These are phyloP conservation scores for Syncephalis plumigaleata DNA, from an alignment of 371 early-diverging fungal genomes.

Conservation along the genomic window DNA sequence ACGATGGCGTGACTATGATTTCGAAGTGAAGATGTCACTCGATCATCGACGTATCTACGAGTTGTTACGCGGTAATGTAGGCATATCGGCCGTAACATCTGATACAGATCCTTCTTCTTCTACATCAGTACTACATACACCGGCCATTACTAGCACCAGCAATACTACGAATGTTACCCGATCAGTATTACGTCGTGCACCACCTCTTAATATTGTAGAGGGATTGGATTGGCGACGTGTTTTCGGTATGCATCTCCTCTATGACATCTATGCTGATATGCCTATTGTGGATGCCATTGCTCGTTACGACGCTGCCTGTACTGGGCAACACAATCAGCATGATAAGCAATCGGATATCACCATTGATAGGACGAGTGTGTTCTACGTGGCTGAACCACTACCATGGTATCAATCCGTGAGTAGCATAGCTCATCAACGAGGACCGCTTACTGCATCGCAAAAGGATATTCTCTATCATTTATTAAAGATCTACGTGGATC, in stretches of 20 bases:
- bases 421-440: not conserved
- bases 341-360: not conserved
- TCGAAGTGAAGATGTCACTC: conserved; percentile 7
- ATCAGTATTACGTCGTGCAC: not conserved
- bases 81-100: not conserved
- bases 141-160: conserved; percentile 6
- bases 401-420: conserved; percentile 15
- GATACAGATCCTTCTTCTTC: too few species aligned
- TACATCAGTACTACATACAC: not conserved
- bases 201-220: conserved; percentile 9
- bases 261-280: conserved; percentile 23
- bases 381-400: conserved; percentile 16
- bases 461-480: conserved; percentile 42
- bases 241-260: conserved; percentile 57
- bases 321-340: not conserved
- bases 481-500: conserved; percentile 22
- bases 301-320: conserved; percentile 17
- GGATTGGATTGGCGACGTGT: conserved; percentile 46
- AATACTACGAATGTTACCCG: too few species aligned
- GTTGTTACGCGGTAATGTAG: conserved; percentile 25
- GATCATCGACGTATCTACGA: conserved; percentile 30
- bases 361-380: not conserved
- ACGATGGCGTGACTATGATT: conserved; percentile 13
- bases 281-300: conserved; percentile 22
- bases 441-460: not conserved